Evolutionary conservation across 2,329 filamentous ascomycete species (phyloP).

Genomic region (Truncatella angustata): DNA sequence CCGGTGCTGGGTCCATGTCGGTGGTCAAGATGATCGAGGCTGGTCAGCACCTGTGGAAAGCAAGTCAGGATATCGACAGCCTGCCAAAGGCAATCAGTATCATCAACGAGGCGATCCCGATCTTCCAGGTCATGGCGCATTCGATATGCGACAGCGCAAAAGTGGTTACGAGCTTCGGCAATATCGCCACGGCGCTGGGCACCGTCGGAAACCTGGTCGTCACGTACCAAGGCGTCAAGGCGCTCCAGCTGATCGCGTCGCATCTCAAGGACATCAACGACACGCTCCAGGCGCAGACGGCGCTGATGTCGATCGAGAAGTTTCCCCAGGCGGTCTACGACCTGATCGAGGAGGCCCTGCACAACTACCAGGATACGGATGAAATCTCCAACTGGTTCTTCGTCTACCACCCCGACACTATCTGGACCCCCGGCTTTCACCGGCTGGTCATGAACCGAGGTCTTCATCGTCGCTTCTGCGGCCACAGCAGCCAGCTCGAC

Average conservation of each 20-base stretch:
- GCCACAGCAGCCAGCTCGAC: slow-evolving; percentile 39
- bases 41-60: not conserved
- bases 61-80: slow-evolving; percentile 1
- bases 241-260: slow-evolving; percentile 32
- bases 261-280: slow-evolving; percentile 32
- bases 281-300: slow-evolving; percentile 32
- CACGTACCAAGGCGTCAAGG: slow-evolving; percentile 34
- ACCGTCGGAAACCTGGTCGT: slow-evolving; percentile 33
- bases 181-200: slow-evolving; percentile 27
- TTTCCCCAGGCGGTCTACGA: slow-evolving; percentile 35
- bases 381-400: slow-evolving; percentile 36
- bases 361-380: slow-evolving; percentile 28
- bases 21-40: slow-evolving; percentile 7
- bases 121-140: slow-evolving; percentile 33
- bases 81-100: not conserved
- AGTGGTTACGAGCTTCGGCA: slow-evolving; percentile 29
- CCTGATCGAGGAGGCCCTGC: slow-evolving; percentile 34
- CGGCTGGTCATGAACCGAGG: slow-evolving; percentile 33
- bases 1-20: not conserved
- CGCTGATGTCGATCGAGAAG: slow-evolving; percentile 34
- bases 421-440: slow-evolving; percentile 40
- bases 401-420: slow-evolving; percentile 39
- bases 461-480: slow-evolving; percentile 33
- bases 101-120: slow-evolving; percentile 20
- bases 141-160: slow-evolving; percentile 31